These are phyloP conservation scores for Seiridium unicorne DNA, from an alignment of 2,329 filamentous ascomycete species.

Conservation along the genomic window DNA sequence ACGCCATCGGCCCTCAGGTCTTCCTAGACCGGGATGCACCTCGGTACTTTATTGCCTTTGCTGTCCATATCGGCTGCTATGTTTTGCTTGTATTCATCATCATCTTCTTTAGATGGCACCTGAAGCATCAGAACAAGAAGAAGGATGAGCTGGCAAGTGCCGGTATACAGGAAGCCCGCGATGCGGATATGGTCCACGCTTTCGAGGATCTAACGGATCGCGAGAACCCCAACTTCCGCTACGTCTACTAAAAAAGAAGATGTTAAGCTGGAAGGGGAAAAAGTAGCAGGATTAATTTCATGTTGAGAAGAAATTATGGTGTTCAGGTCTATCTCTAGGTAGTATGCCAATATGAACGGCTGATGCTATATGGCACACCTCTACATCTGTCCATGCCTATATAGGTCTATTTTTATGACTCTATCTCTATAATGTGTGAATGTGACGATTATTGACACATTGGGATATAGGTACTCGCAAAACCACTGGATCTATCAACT, in stretches of 20 bases:
- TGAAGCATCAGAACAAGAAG: conserved; percentile 52
- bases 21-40: conserved; percentile 61
- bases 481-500: too few relatives aligned
- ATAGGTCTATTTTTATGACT: background rate
- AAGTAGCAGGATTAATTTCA: background rate
- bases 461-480: too few relatives aligned
- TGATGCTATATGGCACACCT: background rate
- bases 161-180: conserved; percentile 24
- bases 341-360: background rate
- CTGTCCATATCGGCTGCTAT: conserved; percentile 70
- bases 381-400: background rate
- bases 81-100: conserved; percentile 56
- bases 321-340: background rate
- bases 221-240: conserved; percentile 33
- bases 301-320: background rate
- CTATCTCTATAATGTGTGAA: background rate
- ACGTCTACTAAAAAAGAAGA: conserved; percentile 22
- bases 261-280: background rate
- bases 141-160: conserved; percentile 25
- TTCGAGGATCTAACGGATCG: conserved; percentile 33
- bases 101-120: conserved; percentile 56
- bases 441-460: background rate
- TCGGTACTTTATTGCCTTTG: conserved; percentile 67
- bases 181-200: conserved; percentile 24
- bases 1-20: conserved; percentile 53